Base-by-base conservation (phyloP, 2,329 filamentous ascomycete genomes). In the Claviceps arundinis region DNA sequence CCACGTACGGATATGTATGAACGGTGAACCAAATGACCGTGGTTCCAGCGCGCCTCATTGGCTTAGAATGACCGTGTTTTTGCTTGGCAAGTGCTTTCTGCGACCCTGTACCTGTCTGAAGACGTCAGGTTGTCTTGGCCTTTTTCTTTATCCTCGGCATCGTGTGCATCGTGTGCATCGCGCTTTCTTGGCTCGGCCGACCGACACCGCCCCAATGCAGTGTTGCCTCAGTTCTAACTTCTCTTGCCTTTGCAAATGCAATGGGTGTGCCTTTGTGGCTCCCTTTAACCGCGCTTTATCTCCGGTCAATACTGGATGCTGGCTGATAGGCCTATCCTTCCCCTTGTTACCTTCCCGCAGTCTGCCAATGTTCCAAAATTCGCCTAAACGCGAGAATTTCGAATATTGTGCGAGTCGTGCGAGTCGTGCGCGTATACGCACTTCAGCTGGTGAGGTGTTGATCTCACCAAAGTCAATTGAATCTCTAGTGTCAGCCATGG, bases 121-220 rank as follows among this genome's bases (percentile, higher is more conserved):
- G 50, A 52, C 50, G 37, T 26, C 47, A 37, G 9, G 42, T 11
- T 40, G 30, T 38, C 51, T 40, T 38, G 37, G 40, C 47, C 8
- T 30, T 30, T n/a, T n/a, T 16, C 6, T 30, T 26, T 16, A 48
- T 44, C 43, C 45, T 48, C 44, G 46, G 46, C 49, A 38, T 48
- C 37, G 34, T 43, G 43, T 24, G 24, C 24, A 14, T n/a, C 4
- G 24, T 24, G 24, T 42, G 41, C 26, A 30, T 11, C 30, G 30
- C 30, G 30, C 30, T 30, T 46, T 50, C 52, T 52, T 55, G 49
- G 50, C 52, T 54, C 52, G 52, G 50, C 38, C 52, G 44, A 50
- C 44, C 52, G 54, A 52, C 54, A 54, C 50, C n/a, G 43, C 22
- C 41, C 8, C 52, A 50, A 16, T 42, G 17, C 40, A 19, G 19